Evolutionary conservation across 2,329 filamentous ascomycete species (phyloP).

Genomic region (Fusarium sterilihyphosum): DNA sequence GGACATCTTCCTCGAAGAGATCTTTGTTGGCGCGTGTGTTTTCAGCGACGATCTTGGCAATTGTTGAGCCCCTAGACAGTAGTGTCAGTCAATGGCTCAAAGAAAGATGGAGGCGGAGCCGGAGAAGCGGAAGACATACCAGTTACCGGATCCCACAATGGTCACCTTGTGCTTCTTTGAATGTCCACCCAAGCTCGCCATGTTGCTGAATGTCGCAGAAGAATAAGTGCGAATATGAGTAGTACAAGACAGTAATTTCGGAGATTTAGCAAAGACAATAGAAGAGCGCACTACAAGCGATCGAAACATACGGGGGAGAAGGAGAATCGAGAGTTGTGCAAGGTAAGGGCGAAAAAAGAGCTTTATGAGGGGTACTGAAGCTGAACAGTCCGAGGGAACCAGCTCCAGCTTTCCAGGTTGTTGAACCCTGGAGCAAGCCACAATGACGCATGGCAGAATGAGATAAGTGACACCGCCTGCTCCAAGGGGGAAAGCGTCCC

Average conservation of each 20-base stretch:
- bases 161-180: conserved; percentile 90
- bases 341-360: conserved; percentile 15
- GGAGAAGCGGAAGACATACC: conserved; percentile 62
- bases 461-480: conserved; percentile 40
- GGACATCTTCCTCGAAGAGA: conserved; percentile 87
- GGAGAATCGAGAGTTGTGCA: background rate
- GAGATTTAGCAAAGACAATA: conserved; percentile 17
- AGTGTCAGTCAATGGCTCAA: background rate
- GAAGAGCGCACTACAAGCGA: conserved; percentile 28
- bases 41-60: conserved; percentile 96
- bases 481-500: conserved; percentile 37
- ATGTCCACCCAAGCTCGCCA: conserved; percentile 57
- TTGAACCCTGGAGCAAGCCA: conserved; percentile 44
- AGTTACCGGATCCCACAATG: conserved; percentile 95
- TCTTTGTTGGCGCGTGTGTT: conserved; percentile 82
- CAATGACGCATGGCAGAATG: conserved; percentile 45
- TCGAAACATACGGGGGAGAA: conserved; percentile 39
- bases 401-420: conserved; percentile 40
- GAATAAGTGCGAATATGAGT: conserved; percentile 18
- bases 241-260: conserved; percentile 24
- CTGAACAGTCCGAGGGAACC: conserved; percentile 19
- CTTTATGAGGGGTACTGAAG: conserved; percentile 39
- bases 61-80: conserved; percentile 83
- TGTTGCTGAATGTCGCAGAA: conserved; percentile 42
- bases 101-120: background rate